A percentile compares a stretch with the other conserved stretches of the same genome.
phyloP scores from a whole-genome alignment of 148 eudicot species.

The Nepenthes mirabilis region DNA sequence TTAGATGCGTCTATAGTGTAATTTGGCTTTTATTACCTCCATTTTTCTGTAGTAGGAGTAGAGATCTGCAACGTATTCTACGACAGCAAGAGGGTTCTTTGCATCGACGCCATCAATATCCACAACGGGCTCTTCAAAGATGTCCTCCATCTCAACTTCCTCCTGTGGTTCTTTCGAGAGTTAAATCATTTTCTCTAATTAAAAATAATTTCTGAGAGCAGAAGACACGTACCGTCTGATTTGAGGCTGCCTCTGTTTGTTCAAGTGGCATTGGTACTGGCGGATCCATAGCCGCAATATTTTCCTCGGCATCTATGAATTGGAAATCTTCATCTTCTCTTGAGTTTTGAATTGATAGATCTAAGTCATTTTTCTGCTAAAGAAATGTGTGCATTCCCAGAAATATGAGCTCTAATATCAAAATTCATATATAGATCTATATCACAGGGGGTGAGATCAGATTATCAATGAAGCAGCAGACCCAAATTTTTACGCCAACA shows the following conservation, averaged over 20 bases:
- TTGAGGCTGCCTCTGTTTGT: slow-evolving; percentile 12
- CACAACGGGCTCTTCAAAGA: slow-evolving; percentile 45
- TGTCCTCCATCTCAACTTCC: slow-evolving; percentile 83
- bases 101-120: slow-evolving; percentile 62
- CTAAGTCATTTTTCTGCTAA: slow-evolving; percentile 16
- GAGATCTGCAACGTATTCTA: slow-evolving; percentile 62
- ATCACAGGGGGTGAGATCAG: no score
- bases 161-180: slow-evolving; percentile 9
- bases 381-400: background rate
- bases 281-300: slow-evolving; percentile 16
- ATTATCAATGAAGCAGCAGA: background rate
- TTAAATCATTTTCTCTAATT: no score
- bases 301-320: slow-evolving; percentile 21
- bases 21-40: slow-evolving; percentile 34
- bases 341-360: slow-evolving; percentile 12
- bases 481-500: background rate
- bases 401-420: background rate
- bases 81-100: slow-evolving; percentile 53
- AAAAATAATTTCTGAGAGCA: no score
- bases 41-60: slow-evolving; percentile 50
- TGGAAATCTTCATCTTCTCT: slow-evolving; percentile 20
- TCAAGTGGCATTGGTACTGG: slow-evolving; percentile 42
- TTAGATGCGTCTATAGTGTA: background rate
- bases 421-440: background rate
- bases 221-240: slow-evolving; percentile 25